Percentiles rank a stretch among this genome's conserved stretches.
These are phyloP conservation scores for Botrytis byssoidea DNA, from an alignment of 2,329 filamentous ascomycete genomes.

Conservation along the genomic window DNA sequence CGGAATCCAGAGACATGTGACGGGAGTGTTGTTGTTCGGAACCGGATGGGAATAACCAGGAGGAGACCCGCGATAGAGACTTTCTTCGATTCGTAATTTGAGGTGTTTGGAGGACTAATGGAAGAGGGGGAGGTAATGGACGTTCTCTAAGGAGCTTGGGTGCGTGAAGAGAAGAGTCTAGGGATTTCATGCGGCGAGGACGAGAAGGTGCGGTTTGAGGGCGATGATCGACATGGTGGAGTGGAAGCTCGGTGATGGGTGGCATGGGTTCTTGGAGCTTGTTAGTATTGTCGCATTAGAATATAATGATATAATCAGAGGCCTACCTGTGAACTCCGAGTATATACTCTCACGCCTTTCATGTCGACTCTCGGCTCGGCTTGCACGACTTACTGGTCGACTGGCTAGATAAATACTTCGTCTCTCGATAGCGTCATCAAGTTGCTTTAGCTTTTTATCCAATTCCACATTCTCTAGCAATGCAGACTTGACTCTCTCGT, in stretches of 20 bases:
- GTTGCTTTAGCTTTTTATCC: constrained; percentile 57
- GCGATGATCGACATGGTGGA: constrained; percentile 40
- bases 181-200: constrained; percentile 19
- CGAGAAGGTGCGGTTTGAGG: constrained; percentile 21
- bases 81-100: constrained; percentile 64
- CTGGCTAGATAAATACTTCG: constrained; percentile 51
- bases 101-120: constrained; percentile 51
- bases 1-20: constrained; percentile 48
- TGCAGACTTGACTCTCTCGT: constrained; percentile 37
- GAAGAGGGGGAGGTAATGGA: constrained; percentile 49
- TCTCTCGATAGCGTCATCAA: constrained; percentile 55
- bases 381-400: constrained; percentile 35
- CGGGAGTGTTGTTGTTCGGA: constrained; percentile 35
- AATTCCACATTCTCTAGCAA: constrained; percentile 49
- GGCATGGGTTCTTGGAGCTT: constrained; percentile 51
- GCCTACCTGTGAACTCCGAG: constrained; percentile 32
- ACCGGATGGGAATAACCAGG: constrained; percentile 52
- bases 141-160: constrained; percentile 23
- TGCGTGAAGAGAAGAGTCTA: constrained; percentile 8
- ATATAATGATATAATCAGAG: neutral
- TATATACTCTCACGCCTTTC: constrained; percentile 30
- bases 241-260: constrained; percentile 44
- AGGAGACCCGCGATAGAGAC: constrained; percentile 61
- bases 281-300: constrained; percentile 20
- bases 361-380: constrained; percentile 30